Evolutionary conservation across 2,329 filamentous ascomycete species (phyloP).

Genomic region (Trichophyton mentagrophytes): DNA sequence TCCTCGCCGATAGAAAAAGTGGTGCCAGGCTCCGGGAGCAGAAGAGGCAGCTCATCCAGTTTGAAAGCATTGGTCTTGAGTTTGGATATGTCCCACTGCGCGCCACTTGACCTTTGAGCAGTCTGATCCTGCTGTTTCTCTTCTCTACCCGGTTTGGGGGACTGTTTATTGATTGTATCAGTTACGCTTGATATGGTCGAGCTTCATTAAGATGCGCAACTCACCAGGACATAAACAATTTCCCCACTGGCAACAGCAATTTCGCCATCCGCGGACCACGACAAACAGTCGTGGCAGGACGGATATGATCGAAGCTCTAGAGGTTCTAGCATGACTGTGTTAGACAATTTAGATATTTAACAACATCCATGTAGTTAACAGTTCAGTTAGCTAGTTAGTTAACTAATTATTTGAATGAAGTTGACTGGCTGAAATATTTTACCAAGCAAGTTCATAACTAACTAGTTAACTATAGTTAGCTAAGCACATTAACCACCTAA

Average conservation of each 20-base stretch:
- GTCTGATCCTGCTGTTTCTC: not conserved
- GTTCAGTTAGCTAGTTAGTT: no score
- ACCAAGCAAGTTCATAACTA: not conserved
- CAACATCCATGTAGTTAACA: no score
- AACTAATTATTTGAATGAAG: no score
- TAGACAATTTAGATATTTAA: not conserved
- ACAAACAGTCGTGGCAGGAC: conserved; percentile 40
- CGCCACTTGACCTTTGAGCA: conserved; percentile 8
- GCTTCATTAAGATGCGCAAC: not conserved
- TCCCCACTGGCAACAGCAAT: conserved; percentile 46
- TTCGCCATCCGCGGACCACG: conserved; percentile 47
- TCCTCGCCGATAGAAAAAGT: conserved; percentile 48
- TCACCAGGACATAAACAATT: conserved; percentile 40
- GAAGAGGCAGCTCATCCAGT: conserved; percentile 36
- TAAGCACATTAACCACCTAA: not conserved
- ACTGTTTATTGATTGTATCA: conserved; percentile 14
- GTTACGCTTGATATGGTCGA: conserved; percentile 19
- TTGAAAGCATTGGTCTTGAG: conserved; percentile 43
- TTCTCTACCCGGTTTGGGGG: conserved; percentile 4
- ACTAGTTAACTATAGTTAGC: not conserved
- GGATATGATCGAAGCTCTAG: conserved; percentile 37
- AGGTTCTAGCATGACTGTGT: conserved; percentile 19
- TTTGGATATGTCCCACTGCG: conserved; percentile 27
- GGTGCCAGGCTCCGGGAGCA: conserved; percentile 34
- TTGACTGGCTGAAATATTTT: not conserved